Evolutionary conservation across 257 asterid species (phyloP), one percentile per base, ranked within the genome.

Genomic region (Ehretia macrophylla): DNA sequence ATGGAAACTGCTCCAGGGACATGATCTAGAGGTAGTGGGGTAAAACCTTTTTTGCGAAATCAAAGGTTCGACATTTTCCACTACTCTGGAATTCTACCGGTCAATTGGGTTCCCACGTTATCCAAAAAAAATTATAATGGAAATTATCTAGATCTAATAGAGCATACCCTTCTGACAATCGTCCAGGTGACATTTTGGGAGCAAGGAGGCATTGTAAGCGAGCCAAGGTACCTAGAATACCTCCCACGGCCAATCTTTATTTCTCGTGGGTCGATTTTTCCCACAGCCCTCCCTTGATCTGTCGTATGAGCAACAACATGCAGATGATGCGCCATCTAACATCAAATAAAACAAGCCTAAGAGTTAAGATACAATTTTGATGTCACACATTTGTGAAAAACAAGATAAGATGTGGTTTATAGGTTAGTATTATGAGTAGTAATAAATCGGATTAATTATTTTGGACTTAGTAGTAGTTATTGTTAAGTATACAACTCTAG

Each of bases 131-230:
- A 42, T 1, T 14, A 55, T 16, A 40, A 42, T 3, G 21, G 39
- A 55, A 23, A 4, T 19, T 0, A 17, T 44, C 45, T 17, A 4
- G 3, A 20, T 8, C 19, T 10, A 58, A 42, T 42, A 50, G 49
- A 18, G 6, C 8, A 50, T 68, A 82, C 96, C 82, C 72, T 75
- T 67, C 19, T 66, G 0, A 73, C 52, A 54, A 87, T 73, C 5
- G 91, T 76, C 96, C 94, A 87, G 0, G 51, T 58, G 21, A 85
- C 64, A 60, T 72, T 63, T 55, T 81, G 72, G 10, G 86, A 77
- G 60, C 96, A 87, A 10, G 96, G 95, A 65, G 96, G 95, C 11
- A 53, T 44, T 0, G 95, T 85, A 42, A 85, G 85, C 0, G 94
- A 85, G 11, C 94, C 94, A 37, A 74, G 62, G 66, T 78, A 85